Conservation (phyloP, 2,329 filamentous ascomycete genomes). For the Juglanconis oblonga region DNA sequence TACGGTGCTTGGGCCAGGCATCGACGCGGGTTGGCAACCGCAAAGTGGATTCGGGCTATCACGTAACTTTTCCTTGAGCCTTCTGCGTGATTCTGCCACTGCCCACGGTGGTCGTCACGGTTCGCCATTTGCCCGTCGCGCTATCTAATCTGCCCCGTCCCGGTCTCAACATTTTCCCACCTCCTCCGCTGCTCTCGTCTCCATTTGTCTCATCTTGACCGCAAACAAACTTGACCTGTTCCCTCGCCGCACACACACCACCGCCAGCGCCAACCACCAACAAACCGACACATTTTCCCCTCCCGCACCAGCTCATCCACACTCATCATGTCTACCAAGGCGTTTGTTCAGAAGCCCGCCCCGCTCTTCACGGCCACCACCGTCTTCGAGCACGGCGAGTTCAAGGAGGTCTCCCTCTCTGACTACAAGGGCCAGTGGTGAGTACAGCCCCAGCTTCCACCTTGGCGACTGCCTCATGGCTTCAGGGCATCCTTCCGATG, state of each 20-base stretch:
- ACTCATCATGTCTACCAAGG: conserved; percentile 37
- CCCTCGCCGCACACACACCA: not conserved
- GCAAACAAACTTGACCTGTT: not conserved
- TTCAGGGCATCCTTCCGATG: not conserved
- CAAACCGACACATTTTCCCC: not conserved
- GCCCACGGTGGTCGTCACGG: not conserved
- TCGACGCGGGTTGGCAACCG: not conserved
- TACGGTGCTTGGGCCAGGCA: too few species aligned
- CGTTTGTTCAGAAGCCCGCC: conserved; percentile 47
- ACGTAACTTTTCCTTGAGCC: too few species aligned
- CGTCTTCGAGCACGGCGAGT: conserved; percentile 46
- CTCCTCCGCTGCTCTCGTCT: not conserved
- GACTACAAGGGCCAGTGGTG: conserved; percentile 48
- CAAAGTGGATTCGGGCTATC: not conserved
- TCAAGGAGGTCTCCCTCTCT: conserved; percentile 44
- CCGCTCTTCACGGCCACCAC: conserved; percentile 48
- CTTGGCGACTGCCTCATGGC: not conserved
- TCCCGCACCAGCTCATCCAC: not conserved
- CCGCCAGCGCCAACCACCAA: too few species aligned
- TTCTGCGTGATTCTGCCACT: not conserved
- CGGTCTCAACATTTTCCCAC: not conserved
- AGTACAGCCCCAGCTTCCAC: conserved; percentile 14
- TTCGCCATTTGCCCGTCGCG: too few species aligned
- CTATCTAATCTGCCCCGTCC: too few species aligned
- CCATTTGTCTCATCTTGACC: not conserved